Conservation (phyloP, 176 grass and related monocot species). For the Tuctoria greenei region DNA sequence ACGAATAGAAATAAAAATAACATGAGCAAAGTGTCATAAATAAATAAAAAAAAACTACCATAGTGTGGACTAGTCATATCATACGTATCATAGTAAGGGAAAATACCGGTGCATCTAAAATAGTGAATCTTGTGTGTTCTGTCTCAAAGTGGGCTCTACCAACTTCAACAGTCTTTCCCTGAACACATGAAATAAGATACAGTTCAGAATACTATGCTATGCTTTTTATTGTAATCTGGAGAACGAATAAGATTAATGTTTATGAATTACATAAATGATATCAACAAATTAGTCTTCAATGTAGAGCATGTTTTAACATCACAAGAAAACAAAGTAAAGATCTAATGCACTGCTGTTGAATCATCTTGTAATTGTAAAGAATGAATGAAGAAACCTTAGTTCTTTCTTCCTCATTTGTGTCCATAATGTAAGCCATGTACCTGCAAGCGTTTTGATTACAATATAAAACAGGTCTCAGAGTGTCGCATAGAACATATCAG, state of each 20-base stretch:
- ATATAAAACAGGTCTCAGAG: background rate
- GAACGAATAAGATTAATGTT: background rate
- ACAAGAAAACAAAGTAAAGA: background rate
- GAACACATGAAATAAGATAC: slow-evolving; percentile 31
- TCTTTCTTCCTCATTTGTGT: slow-evolving; percentile 97
- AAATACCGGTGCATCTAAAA: slow-evolving; percentile 77
- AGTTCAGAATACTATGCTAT: slow-evolving; percentile 17
- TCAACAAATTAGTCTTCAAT: background rate
- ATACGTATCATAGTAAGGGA: slow-evolving; percentile 17
- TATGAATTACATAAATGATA: slow-evolving; percentile 13
- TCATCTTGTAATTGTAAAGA: background rate
- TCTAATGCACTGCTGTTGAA: background rate
- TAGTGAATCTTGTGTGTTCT: slow-evolving; percentile 71
- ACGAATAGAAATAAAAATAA: background rate
- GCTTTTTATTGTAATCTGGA: background rate
- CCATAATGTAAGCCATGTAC: slow-evolving; percentile 99
- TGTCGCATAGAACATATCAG: background rate
- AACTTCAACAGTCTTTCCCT: slow-evolving; percentile 87
- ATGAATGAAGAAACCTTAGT: slow-evolving; percentile 53
- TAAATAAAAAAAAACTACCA: background rate
- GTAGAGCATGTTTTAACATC: background rate
- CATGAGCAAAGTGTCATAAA: background rate
- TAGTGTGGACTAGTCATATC: background rate
- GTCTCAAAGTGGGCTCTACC: slow-evolving; percentile 87
- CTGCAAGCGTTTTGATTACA: slow-evolving; percentile 47